These are phyloP conservation scores for Venturia aucupariae DNA, from an alignment of 2,329 filamentous ascomycete genomes.

Conservation along the genomic window DNA sequence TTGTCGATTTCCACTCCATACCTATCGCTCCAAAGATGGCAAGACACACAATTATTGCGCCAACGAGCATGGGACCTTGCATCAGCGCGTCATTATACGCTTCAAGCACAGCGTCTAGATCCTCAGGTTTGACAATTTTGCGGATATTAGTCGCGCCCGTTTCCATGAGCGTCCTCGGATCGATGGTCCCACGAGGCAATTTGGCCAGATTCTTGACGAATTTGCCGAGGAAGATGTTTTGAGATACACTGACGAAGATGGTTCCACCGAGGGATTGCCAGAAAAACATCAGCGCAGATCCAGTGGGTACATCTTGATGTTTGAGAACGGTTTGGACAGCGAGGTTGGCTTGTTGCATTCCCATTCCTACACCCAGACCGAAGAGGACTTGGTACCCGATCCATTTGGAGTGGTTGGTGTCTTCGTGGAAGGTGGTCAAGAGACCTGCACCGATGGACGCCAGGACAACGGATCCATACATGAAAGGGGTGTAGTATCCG, in stretches of 20 bases:
- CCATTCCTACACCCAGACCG: slow-evolving; percentile 21
- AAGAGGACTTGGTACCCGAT: slow-evolving; percentile 31
- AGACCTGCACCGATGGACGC: slow-evolving; percentile 30
- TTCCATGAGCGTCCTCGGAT: slow-evolving; percentile 1
- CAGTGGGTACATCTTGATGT: slow-evolving; percentile 15
- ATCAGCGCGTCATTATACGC: slow-evolving; percentile 15
- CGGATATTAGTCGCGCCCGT: slow-evolving; percentile 15
- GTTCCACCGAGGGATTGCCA: slow-evolving; percentile 16
- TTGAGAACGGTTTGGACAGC: slow-evolving; percentile 15
- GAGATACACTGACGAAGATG: slow-evolving; percentile 16
- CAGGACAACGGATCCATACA: slow-evolving; percentile 27
- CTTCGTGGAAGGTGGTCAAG: slow-evolving; percentile 25
- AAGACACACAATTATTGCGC: slow-evolving; percentile 10
- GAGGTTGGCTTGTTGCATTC: slow-evolving; percentile 19
- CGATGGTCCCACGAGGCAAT: slow-evolving; percentile 4
- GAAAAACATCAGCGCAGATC: slow-evolving; percentile 16
- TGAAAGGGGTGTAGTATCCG: slow-evolving; percentile 29
- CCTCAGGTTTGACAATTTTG: not conserved
- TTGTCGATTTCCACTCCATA: slow-evolving; percentile 15
- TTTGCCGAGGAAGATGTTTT: slow-evolving; percentile 16
- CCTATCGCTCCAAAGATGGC: slow-evolving; percentile 14
- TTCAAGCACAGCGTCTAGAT: not conserved
- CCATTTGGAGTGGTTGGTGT: slow-evolving; percentile 22
- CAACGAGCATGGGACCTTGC: slow-evolving; percentile 10
- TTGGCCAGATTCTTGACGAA: slow-evolving; percentile 6